These are phyloP conservation scores for Discostella stelligeroides DNA, from an alignment of 108 stramenopile species.

Conservation along the genomic window DNA sequence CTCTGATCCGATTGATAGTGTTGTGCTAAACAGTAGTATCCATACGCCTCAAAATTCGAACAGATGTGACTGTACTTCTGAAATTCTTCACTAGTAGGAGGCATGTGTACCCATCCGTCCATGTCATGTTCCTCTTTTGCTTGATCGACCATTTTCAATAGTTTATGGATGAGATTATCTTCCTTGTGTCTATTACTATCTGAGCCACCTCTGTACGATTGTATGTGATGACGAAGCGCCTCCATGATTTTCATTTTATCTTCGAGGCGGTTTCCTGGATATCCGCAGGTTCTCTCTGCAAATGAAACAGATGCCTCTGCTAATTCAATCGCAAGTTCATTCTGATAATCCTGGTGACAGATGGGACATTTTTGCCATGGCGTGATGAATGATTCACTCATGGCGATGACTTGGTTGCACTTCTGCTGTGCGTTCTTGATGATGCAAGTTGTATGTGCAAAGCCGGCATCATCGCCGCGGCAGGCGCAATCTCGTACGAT, in stretches of 20 bases:
- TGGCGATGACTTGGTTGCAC: background rate
- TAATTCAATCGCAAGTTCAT: background rate
- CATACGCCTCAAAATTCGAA: background rate
- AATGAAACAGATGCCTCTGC: conserved; percentile 5
- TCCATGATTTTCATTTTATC: background rate
- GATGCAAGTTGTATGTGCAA: conserved; percentile 15
- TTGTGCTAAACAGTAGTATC: background rate
- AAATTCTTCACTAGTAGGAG: background rate
- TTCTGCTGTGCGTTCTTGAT: conserved; percentile 13
- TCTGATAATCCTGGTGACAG: conserved; percentile 15
- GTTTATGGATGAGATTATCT: background rate
- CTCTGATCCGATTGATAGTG: background rate
- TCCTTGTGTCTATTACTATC: background rate
- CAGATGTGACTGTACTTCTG: background rate
- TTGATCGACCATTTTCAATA: background rate
- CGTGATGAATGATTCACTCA: too few species aligned
- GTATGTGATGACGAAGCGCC: background rate
- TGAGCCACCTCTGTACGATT: background rate
- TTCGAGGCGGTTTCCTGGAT: too few species aligned
- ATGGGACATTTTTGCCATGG: conserved; percentile 13
- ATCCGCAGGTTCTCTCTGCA: background rate
- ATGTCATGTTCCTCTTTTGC: background rate
- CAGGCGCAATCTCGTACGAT: conserved; percentile 17
- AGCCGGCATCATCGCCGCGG: conserved; percentile 2
- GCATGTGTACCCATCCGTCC: background rate